Conservation (phyloP, 2,329 filamentous ascomycete species). For the Colletotrichum echinochloae region DNA sequence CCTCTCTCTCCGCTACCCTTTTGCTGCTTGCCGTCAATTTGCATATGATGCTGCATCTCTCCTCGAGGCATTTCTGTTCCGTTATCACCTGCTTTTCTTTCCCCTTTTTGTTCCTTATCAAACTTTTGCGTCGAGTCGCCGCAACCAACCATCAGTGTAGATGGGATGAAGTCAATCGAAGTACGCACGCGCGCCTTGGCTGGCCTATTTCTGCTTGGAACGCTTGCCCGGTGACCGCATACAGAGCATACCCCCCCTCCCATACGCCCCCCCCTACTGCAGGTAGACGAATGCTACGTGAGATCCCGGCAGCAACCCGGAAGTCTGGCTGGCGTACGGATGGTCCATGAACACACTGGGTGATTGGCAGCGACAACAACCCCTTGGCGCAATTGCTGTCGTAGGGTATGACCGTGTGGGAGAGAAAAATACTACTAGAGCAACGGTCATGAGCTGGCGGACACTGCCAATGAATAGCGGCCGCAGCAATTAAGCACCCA, state of each 20-base stretch:
- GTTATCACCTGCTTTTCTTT: not conserved
- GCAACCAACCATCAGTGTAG: slow-evolving; percentile 15
- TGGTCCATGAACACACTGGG: too few relatives aligned
- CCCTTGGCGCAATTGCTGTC: not conserved
- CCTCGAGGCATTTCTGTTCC: not conserved
- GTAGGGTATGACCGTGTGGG: not conserved
- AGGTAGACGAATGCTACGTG: slow-evolving; percentile 37
- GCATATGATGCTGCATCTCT: not conserved
- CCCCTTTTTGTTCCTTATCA: slow-evolving; percentile 18
- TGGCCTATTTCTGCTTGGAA: slow-evolving; percentile 23
- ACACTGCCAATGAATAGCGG: not conserved
- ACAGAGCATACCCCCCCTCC: slow-evolving; percentile 5
- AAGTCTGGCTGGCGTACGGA: slow-evolving; percentile 32
- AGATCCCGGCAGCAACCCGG: slow-evolving; percentile 38
- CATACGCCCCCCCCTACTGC: slow-evolving; percentile 22
- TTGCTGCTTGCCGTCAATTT: slow-evolving; percentile 12
- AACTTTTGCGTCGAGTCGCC: slow-evolving; percentile 10
- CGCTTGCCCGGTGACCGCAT: slow-evolving; percentile 28
- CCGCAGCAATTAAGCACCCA: not conserved
- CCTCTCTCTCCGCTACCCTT: not conserved
- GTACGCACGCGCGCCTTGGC: slow-evolving; percentile 30
- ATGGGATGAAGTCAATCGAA: slow-evolving; percentile 41
- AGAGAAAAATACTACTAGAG: not conserved
- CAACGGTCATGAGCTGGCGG: not conserved
- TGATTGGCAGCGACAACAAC: slow-evolving; percentile 10